A percentile compares a stretch with the other conserved stretches of the same genome.
Conservation (phyloP, 73 alveolate genomes). For the Blepharisma stoltei region DNA sequence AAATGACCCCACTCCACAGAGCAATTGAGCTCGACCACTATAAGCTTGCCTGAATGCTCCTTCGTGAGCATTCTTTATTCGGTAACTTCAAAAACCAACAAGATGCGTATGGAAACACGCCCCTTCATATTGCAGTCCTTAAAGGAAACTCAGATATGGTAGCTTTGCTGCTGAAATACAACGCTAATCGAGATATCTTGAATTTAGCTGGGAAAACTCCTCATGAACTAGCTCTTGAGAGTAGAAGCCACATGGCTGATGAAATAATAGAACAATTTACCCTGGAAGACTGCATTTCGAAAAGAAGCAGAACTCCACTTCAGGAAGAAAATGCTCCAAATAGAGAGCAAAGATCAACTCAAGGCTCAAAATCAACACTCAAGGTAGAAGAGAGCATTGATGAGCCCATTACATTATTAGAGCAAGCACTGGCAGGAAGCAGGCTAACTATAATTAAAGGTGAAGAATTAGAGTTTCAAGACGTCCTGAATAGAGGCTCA, state of each 20-base stretch:
- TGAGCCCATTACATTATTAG: not conserved
- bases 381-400: not conserved
- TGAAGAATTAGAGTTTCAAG: not conserved
- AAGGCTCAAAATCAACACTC: not conserved
- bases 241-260: not conserved
- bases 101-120: slow-evolving; percentile 14
- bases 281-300: not conserved
- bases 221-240: slow-evolving; percentile 8
- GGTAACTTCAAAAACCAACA: not conserved
- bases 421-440: not conserved
- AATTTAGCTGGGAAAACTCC: slow-evolving; percentile 9
- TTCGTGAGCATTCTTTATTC: not conserved
- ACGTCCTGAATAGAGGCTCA: slow-evolving; percentile 53
- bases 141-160: slow-evolving; percentile 29
- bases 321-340: not conserved
- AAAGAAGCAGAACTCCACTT: not conserved
- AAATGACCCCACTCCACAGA: not conserved
- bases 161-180: slow-evolving; percentile 31
- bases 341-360: slow-evolving; percentile 22
- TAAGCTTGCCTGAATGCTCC: not conserved
- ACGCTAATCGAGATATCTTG: not conserved
- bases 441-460: slow-evolving; percentile 17
- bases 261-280: slow-evolving; percentile 28
- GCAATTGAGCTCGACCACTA: not conserved
- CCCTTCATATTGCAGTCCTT: slow-evolving; percentile 27